A percentile compares a stretch with the other conserved stretches of the same genome.
Evolutionary conservation across 2,329 filamentous ascomycete genomes (phyloP).

Genomic region (Tolypocladium sp.): DNA sequence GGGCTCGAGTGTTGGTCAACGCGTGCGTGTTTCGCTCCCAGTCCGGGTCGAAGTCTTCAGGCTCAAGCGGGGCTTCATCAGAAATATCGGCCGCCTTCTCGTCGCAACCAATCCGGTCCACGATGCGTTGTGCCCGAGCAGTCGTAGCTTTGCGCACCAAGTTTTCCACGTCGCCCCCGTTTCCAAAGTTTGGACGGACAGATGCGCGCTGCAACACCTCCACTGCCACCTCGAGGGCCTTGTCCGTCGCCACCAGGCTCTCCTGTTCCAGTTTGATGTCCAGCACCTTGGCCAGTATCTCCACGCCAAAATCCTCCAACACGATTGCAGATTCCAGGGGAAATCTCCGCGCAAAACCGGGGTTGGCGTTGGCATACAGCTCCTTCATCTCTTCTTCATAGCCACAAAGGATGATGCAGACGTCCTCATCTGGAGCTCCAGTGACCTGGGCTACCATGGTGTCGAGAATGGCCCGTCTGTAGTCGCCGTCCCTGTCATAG

Average conservation of each 20-base stretch:
- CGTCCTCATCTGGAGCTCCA: slow-evolving; percentile 59
- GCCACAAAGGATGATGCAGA: slow-evolving; percentile 62
- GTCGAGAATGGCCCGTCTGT: slow-evolving; percentile 58
- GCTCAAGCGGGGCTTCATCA: no score
- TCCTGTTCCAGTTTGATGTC: slow-evolving; percentile 52
- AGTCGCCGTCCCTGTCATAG: slow-evolving; percentile 23
- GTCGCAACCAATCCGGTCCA: no score
- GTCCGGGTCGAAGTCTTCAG: no score
- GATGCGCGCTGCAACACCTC: no score
- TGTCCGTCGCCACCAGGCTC: slow-evolving; percentile 40
- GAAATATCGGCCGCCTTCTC: no score
- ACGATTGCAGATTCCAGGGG: slow-evolving; percentile 52
- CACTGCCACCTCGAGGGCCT: no score
- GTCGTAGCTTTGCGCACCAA: no score
- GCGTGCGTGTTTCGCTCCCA: no score
- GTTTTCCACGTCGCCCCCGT: no score
- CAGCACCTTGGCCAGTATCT: slow-evolving; percentile 50
- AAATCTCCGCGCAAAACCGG: slow-evolving; percentile 59
- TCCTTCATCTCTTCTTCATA: slow-evolving; percentile 61
- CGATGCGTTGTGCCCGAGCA: no score
- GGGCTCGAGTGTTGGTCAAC: no score
- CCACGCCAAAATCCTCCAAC: slow-evolving; percentile 59
- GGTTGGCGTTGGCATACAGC: slow-evolving; percentile 69
- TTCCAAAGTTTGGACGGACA: no score
- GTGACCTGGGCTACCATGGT: slow-evolving; percentile 69